phyloP scores from a whole-genome alignment of 768 basidiomycete species.

The Clitopilus hobsonii region DNA sequence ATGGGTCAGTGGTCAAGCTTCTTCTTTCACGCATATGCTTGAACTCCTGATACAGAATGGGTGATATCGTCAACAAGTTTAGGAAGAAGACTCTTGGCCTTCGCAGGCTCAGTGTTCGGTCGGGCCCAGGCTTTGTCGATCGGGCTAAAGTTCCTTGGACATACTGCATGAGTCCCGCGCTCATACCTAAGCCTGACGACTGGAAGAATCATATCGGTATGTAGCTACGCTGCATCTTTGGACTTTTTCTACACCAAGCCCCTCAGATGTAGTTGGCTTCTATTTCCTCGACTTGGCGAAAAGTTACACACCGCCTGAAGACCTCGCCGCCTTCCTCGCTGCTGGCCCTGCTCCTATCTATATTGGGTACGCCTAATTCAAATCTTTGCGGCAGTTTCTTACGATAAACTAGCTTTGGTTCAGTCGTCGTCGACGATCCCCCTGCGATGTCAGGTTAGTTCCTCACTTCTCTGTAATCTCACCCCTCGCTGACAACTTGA shows the following conservation, averaged over 20 bases:
- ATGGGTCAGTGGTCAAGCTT: constrained; percentile 35
- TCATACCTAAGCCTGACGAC: constrained; percentile 58
- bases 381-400: too few relatives aligned
- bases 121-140: constrained; percentile 49
- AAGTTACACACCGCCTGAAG: constrained; percentile 40
- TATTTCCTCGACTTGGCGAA: constrained; percentile 55
- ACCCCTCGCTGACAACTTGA: background rate
- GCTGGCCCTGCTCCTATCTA: constrained; percentile 52
- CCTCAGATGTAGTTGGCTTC: constrained; percentile 56
- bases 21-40: background rate
- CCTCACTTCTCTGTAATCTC: background rate
- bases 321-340: constrained; percentile 43
- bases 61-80: constrained; percentile 56
- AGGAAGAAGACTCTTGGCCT: constrained; percentile 45
- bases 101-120: constrained; percentile 38
- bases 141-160: constrained; percentile 55
- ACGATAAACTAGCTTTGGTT: constrained; percentile 67
- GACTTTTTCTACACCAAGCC: background rate
- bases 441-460: constrained; percentile 42
- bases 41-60: constrained; percentile 32
- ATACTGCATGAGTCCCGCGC: constrained; percentile 54
- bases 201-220: constrained; percentile 61
- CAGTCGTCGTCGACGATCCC: constrained; percentile 55
- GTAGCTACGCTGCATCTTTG: constrained; percentile 1
- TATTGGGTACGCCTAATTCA: constrained; percentile 38